Evolutionary conservation across 1,284 basidiomycete genomes (phyloP), one percentile per base, ranked within the genome.

Genomic region (Sporisorium graminicola): DNA sequence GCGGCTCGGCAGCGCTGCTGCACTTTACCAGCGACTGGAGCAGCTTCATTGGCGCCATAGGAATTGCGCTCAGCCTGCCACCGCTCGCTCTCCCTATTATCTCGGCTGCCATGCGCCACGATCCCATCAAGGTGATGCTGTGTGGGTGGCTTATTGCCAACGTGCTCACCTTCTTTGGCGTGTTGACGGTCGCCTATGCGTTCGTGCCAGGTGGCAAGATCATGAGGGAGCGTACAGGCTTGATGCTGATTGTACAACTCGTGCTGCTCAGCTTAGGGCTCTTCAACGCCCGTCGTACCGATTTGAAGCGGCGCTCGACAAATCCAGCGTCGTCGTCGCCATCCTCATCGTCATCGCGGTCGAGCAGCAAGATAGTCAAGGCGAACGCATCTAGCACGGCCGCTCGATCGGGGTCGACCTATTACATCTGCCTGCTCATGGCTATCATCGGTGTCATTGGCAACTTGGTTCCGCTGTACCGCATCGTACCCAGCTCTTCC

Each of bases 101-200:
- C 43, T 63, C 68, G 16, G 61, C 58, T 16, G 78, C 82, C 5
- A 69, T 81, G 66, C 66, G 70, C 10, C 78, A 80, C 42, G 64
- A 81, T 29, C 82, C 82, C 10, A 64, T 83, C 46, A 74, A 70
- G 58, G 57, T 77, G 20, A 75, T 82, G 73, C 50, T 79, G 2
- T 64, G 58, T 33, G 69, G 59, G 20, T 84, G 83, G 82, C 64
- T 82, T 14, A 58, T 76, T 13, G 67, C 76, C 44, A 78, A 79
- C 33, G 27, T 82, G 40, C 68, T 82, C 18, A 71, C 68, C 3
- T 85, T 85, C 62, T 31, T 84, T n/a, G 75, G 76, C 16, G 79
- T 83, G 12, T 91, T 93, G 86, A 95, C 94, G 0, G 93, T 94
- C 51, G 95, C 95, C 0, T 97, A 98, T 86, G 95, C 94, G 0